These are phyloP conservation scores for Ogataea degrootiae DNA, from an alignment of 805 yeast genomes.

Conservation along the genomic window DNA sequence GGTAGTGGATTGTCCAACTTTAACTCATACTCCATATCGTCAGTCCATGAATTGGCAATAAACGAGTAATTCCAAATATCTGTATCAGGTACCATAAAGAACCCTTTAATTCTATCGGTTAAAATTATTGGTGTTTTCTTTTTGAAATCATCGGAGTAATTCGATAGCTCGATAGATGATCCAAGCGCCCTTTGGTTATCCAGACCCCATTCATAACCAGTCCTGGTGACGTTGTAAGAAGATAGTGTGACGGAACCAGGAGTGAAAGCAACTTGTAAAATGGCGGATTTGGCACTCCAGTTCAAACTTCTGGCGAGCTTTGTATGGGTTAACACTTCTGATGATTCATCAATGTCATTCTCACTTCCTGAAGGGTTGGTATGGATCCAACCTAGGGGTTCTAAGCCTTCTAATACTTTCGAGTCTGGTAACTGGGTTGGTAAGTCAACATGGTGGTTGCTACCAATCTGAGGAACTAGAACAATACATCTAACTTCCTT, in stretches of 20 bases:
- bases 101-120: conserved; percentile 73
- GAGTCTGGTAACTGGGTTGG: conserved; percentile 42
- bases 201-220: conserved; percentile 77
- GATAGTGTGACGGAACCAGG: conserved; percentile 82
- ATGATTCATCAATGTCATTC: conserved; percentile 52
- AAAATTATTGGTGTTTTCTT: conserved; percentile 62
- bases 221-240: conserved; percentile 54
- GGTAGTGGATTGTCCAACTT: conserved; percentile 76
- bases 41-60: conserved; percentile 78
- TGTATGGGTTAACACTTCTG: conserved; percentile 64
- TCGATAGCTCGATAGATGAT: conserved; percentile 61
- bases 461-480: conserved; percentile 86
- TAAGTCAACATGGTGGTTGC: conserved; percentile 57
- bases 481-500: conserved; percentile 76
- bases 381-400: conserved; percentile 92
- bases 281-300: conserved; percentile 44
- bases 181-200: conserved; percentile 52
- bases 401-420: conserved; percentile 49
- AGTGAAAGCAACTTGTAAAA: conserved; percentile 64
- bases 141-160: conserved; percentile 59
- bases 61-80: conserved; percentile 90
- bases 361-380: conserved; percentile 65
- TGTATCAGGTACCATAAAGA: conserved; percentile 79
- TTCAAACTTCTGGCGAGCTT: conserved; percentile 31
- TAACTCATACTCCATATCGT: conserved; percentile 52